Base-by-base conservation (phyloP, 768 basidiomycete genomes). In the Suillus fuscotomentosus region DNA sequence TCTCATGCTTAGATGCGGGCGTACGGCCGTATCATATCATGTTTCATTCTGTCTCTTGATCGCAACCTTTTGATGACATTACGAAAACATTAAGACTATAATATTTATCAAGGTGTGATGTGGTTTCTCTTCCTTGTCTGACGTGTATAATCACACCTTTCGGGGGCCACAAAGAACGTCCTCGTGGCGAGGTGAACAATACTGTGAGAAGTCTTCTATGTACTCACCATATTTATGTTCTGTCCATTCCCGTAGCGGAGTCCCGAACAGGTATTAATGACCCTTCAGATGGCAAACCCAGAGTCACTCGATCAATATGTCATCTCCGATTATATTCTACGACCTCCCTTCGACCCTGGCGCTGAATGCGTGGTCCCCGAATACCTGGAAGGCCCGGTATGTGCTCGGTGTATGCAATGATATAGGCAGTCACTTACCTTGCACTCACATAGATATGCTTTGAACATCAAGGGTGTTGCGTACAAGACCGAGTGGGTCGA, bases 371-470 rank as follows among this genome's bases (percentile, higher is more conserved):
- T 83, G 80, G 78, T 80, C 81, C 5, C 79, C 81, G 9, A 84
- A 83, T 64, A 79, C 80, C 41, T 82, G 79, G 80, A 83, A 81
- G 69, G 71, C 73, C 14, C 69, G 84, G 83, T 80, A 48, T 59
- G 73, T 62, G 8, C 43, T 11, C n/a, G 7, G 5, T n/a, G 7
- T 59, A 36, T 42, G 7, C 42, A 60, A 14, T 55, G 9, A 47
- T 34, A 6, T 13, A 34, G 13, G 7, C 24, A 22, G 47, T 54
- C 36, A 22, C 42, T 20, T 8, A 17, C 27, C 57, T 66, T 67
- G 20, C 60, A 57, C 64, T 36, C 24, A 13, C 43, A 22, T 56
- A 81, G 79, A 65, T 76, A 72, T 61, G 76, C 76, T 8, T 68
- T 81, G 60, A 81, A 82, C 64, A 72, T 76, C 72, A 83, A 84